Conservation (phyloP, 305 asterid species). For the Solanum aculeatissimum region DNA sequence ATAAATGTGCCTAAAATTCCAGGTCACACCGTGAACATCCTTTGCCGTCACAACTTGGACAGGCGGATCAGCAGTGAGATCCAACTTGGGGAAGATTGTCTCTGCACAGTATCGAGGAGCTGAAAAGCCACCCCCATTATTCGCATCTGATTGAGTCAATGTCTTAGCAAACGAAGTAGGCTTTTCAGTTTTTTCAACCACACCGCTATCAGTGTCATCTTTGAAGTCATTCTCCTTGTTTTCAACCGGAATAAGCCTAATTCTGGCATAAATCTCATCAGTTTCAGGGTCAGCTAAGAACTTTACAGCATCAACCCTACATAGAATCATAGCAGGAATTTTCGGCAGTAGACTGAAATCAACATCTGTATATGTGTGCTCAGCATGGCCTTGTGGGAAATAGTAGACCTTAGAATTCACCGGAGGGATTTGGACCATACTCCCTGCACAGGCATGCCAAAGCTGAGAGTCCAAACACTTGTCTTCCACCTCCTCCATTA, state of each 20-base stretch:
- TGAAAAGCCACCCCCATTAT: conserved; percentile 43
- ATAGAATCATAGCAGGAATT: conserved; percentile 14
- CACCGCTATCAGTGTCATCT: conserved; percentile 8
- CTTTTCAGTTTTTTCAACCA: conserved; percentile 23
- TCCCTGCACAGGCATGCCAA: conserved; percentile 21
- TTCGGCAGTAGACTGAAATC: conserved; percentile 7
- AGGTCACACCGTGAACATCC: conserved; percentile 35
- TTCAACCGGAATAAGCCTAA: conserved; percentile 8
- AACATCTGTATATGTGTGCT: conserved; percentile 5
- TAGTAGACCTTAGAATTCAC: conserved; percentile 12
- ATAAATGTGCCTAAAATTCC: conserved; percentile 37
- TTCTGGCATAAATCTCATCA: conserved; percentile 15
- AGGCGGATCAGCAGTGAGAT: conserved; percentile 36
- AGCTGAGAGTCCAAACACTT: conserved; percentile 10
- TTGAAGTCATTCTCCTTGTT: not conserved
- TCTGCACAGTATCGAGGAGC: conserved; percentile 43
- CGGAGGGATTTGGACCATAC: conserved; percentile 15
- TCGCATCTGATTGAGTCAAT: conserved; percentile 43
- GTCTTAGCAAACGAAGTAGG: conserved; percentile 37
- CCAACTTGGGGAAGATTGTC: conserved; percentile 34
- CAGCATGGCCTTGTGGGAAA: conserved; percentile 23
- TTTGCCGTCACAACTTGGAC: conserved; percentile 34
- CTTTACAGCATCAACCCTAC: conserved; percentile 8
- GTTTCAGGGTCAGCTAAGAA: conserved; percentile 15
- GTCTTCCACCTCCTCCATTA: conserved; percentile 1